These are phyloP conservation scores for Pichia cactophila DNA, from an alignment of 1,139 yeast genomes.

Conservation along the genomic window DNA sequence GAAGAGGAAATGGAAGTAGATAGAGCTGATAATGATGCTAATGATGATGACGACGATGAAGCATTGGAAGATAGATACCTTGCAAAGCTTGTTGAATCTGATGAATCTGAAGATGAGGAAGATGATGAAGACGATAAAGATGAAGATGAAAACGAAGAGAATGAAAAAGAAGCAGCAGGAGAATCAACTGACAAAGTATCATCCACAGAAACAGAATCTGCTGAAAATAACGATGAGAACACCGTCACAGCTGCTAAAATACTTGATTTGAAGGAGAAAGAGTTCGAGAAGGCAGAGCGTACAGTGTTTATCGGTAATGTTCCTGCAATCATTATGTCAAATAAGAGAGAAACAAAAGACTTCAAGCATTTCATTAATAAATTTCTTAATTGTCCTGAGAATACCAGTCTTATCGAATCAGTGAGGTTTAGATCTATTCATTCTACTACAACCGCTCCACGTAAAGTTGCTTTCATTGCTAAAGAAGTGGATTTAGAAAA, in stretches of 20 bases:
- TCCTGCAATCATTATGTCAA: conserved; percentile 54
- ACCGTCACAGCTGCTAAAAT: conserved; percentile 27
- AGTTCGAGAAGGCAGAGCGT: conserved; percentile 76
- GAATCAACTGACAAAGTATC: conserved; percentile 19
- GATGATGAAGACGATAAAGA: conserved; percentile 5
- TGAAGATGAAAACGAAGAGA: conserved; percentile 4
- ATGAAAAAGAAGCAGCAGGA: conserved; percentile 3
- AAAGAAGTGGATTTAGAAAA: conserved; percentile 73
- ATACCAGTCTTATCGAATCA: conserved; percentile 40
- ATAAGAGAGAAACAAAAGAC: conserved; percentile 51
- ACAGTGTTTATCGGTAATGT: conserved; percentile 90
- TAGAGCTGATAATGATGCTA: conserved; percentile 1
- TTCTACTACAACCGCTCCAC: conserved; percentile 78
- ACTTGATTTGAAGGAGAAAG: conserved; percentile 53
- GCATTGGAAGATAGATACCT: conserved; percentile 13
- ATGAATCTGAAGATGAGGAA: conserved; percentile 4
- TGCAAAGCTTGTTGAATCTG: conserved; percentile 7
- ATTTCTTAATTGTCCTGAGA: conserved; percentile 19
- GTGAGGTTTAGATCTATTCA: conserved; percentile 90
- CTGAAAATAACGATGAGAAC: conserved; percentile 17
- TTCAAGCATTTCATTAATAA: conserved; percentile 57
- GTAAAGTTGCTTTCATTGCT: conserved; percentile 84
- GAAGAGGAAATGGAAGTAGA: conserved; percentile 6
- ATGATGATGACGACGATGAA: conserved; percentile 5
- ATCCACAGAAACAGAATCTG: conserved; percentile 12